Evolutionary conservation across 345 rosid genomes (phyloP).

Genomic region (Trapa bicornis): DNA sequence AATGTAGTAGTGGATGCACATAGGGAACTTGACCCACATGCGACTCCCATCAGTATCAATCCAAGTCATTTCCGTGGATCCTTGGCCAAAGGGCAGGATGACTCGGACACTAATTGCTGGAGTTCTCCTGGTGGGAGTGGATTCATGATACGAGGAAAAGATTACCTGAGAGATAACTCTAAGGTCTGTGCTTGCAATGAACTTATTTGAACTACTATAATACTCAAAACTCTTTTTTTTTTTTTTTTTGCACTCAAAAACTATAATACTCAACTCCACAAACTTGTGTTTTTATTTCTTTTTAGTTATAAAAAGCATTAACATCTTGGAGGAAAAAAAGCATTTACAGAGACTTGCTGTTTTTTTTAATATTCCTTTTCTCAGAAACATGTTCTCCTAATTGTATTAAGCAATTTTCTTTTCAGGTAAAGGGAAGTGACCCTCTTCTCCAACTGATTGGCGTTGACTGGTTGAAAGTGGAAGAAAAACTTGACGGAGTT

Average conservation of each 20-base stretch:
- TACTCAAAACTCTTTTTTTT: no score
- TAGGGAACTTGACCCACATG: slow-evolving; percentile 49
- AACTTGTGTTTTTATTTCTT: no score
- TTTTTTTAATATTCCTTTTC: not conserved
- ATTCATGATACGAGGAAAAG: slow-evolving; percentile 90
- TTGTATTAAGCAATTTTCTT: not conserved
- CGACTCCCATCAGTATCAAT: slow-evolving; percentile 38
- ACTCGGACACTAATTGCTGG: slow-evolving; percentile 81
- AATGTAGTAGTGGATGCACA: slow-evolving; percentile 45
- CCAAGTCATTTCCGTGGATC: slow-evolving; percentile 48
- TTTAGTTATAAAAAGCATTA: no score
- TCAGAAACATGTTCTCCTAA: not conserved
- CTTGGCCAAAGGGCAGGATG: slow-evolving; percentile 46
- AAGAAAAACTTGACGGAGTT: slow-evolving; percentile 45
- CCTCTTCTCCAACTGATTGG: slow-evolving; percentile 85
- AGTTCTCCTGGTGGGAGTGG: slow-evolving; percentile 72
- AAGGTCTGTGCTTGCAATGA: slow-evolving; percentile 36
- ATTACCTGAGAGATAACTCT: slow-evolving; percentile 66
- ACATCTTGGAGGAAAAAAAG: not conserved
- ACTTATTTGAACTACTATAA: not conserved
- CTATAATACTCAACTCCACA: no score
- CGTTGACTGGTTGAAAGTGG: slow-evolving; percentile 88
- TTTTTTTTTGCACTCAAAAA: no score
- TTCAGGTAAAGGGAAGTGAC: slow-evolving; percentile 76
- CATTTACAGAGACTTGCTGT: not conserved